A percentile compares a stretch with the other conserved stretches of the same genome.
phyloP scores from a whole-genome alignment of 805 yeast species.

The Pichia gijzeniarum region DNA sequence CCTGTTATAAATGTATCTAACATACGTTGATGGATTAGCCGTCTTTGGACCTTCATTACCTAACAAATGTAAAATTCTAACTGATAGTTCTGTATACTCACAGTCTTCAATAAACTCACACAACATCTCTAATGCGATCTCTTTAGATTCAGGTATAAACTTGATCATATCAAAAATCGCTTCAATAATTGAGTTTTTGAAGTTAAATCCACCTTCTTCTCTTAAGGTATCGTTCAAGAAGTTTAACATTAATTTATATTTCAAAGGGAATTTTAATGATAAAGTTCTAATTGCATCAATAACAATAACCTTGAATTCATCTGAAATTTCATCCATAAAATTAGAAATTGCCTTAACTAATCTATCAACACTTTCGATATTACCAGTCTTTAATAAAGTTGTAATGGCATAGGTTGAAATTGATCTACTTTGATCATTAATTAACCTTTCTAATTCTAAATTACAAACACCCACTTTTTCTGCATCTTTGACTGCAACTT shows the following conservation, averaged over 20 bases:
- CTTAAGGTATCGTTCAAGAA: slow-evolving; percentile 81
- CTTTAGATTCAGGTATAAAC: slow-evolving; percentile 78
- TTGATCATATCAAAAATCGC: slow-evolving; percentile 88
- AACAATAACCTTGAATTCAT: slow-evolving; percentile 90
- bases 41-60: slow-evolving; percentile 94
- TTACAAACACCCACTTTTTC: slow-evolving; percentile 74
- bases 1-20: slow-evolving; percentile 94
- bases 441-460: slow-evolving; percentile 76
- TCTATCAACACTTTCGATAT: slow-evolving; percentile 82
- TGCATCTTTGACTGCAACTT: slow-evolving; percentile 75
- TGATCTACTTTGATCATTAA: slow-evolving; percentile 83
- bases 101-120: slow-evolving; percentile 98
- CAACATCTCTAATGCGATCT: slow-evolving; percentile 74
- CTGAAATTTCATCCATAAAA: slow-evolving; percentile 89
- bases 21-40: slow-evolving; percentile 78
- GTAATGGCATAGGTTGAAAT: slow-evolving; percentile 97
- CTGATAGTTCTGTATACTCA: slow-evolving; percentile 89
- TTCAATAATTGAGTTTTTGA: slow-evolving; percentile 84
- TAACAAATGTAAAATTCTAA: slow-evolving; percentile 83
- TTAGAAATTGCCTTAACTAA: slow-evolving; percentile 80
- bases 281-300: slow-evolving; percentile 91
- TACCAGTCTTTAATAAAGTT: slow-evolving; percentile 90
- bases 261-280: slow-evolving; percentile 88
- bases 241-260: slow-evolving; percentile 72
- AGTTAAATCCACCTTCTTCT: slow-evolving; percentile 83